phyloP scores from a whole-genome alignment of 2,329 filamentous ascomycete species.

The Phaeophleospora eucalypticola region DNA sequence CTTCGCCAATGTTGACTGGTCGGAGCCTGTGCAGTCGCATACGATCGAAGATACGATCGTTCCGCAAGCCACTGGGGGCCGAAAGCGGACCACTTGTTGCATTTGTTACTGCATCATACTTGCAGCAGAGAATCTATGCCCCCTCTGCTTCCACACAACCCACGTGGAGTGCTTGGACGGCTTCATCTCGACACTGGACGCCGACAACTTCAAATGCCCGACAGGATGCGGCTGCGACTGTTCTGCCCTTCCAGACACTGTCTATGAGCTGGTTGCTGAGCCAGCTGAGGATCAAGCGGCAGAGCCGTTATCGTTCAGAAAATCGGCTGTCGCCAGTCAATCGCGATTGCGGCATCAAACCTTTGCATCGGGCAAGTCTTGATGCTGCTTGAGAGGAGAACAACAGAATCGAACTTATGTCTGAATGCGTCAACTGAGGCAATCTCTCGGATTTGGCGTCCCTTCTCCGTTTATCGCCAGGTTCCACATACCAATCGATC shows the following conservation, averaged over 20 bases:
- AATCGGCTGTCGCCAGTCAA: slow-evolving; percentile 4
- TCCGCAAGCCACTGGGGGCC: slow-evolving; percentile 3
- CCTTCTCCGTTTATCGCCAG: too few relatives aligned
- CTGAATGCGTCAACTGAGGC: too few relatives aligned
- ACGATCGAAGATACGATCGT: too few relatives aligned
- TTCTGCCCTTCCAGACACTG: slow-evolving; percentile 10
- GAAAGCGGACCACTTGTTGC: slow-evolving; percentile 20
- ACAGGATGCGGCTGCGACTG: slow-evolving; percentile 32
- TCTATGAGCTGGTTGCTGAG: slow-evolving; percentile 8
- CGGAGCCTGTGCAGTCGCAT: too few relatives aligned
- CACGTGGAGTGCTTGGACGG: slow-evolving; percentile 26
- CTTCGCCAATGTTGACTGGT: too few relatives aligned
- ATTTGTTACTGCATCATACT: slow-evolving; percentile 27
- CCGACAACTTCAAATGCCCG: slow-evolving; percentile 25
- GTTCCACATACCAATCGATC: too few relatives aligned
- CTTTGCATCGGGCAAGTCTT: neutral
- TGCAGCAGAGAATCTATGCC: slow-evolving; percentile 29
- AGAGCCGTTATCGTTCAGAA: slow-evolving; percentile 8
- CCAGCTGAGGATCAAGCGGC: neutral
- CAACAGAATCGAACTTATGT: too few relatives aligned
- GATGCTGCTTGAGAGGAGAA: too few relatives aligned
- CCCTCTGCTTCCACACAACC: slow-evolving; percentile 27
- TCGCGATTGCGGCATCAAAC: neutral
- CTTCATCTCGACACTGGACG: slow-evolving; percentile 10
- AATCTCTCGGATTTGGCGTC: too few relatives aligned